These are phyloP conservation scores for Sisymbrium altissimum DNA, from an alignment of 345 rosid genomes.

Conservation along the genomic window DNA sequence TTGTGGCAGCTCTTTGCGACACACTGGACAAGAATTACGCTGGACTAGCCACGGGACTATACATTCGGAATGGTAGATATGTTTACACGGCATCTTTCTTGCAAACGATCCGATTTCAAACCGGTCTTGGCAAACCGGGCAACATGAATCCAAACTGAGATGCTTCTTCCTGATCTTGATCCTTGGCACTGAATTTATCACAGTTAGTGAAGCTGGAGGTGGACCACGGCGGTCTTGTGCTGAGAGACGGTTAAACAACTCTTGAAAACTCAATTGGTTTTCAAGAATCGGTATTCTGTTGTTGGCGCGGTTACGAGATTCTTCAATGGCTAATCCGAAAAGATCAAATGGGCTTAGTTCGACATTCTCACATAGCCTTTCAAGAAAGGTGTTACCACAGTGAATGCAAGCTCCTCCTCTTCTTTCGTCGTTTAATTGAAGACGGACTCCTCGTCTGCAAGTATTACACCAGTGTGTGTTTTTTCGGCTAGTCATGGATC, in stretches of 20 bases:
- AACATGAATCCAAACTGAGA: slow-evolving; percentile 11
- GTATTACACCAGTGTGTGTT: slow-evolving; percentile 34
- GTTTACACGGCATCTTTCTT: slow-evolving; percentile 35
- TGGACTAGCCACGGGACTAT: slow-evolving; percentile 25
- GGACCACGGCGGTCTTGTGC: slow-evolving; percentile 33
- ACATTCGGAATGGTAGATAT: slow-evolving; percentile 30
- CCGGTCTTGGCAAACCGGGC: slow-evolving; percentile 31
- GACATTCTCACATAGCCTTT: slow-evolving; percentile 21
- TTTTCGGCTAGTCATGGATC: slow-evolving; percentile 24
- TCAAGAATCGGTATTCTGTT: slow-evolving; percentile 3
- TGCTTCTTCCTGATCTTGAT: slow-evolving; percentile 25
- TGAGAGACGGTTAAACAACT: slow-evolving; percentile 26
- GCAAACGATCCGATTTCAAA: slow-evolving; percentile 33
- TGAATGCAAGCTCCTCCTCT: slow-evolving; percentile 28
- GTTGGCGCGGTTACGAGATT: slow-evolving; percentile 24
- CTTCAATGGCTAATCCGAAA: slow-evolving; percentile 14
- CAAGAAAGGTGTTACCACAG: slow-evolving; percentile 25
- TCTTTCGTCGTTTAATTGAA: slow-evolving; percentile 5
- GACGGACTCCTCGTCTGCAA: slow-evolving; percentile 24
- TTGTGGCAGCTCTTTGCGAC: slow-evolving; percentile 29
- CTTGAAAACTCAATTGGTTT: slow-evolving; percentile 23
- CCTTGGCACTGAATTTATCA: slow-evolving; percentile 19
- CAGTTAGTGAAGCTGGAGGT: slow-evolving; percentile 23
- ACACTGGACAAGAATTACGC: slow-evolving; percentile 26
- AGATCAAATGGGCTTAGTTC: slow-evolving; percentile 29